Evolutionary conservation across 495 filamentous ascomycete genomes (phyloP).

Genomic region (Cenococcum geophilum): DNA sequence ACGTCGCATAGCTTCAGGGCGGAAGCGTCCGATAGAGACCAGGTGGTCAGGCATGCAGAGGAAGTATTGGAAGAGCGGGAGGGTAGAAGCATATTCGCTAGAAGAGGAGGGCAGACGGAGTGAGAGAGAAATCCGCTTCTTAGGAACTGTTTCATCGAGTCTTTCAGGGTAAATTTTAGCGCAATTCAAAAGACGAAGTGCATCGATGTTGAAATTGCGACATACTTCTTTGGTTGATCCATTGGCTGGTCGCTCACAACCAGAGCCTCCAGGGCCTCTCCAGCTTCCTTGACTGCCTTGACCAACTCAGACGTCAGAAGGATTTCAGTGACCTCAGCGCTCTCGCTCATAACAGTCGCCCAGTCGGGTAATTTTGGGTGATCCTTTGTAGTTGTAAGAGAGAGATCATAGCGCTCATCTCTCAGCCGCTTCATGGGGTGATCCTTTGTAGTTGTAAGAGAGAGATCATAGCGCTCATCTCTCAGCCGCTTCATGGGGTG

Average conservation of each 20-base stretch:
- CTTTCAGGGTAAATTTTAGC: constrained; percentile 41
- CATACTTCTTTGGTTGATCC: constrained; percentile 84
- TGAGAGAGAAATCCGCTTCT: constrained; percentile 79
- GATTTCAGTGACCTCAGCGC: constrained; percentile 85
- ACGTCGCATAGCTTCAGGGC: constrained; percentile 81
- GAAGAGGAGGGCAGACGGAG: constrained; percentile 61
- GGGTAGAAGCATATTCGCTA: constrained; percentile 56
- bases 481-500: constrained; percentile 83
- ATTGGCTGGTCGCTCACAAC: constrained; percentile 86
- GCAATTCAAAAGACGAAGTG: not conserved
- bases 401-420: constrained; percentile 90
- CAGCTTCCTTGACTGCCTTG: constrained; percentile 71
- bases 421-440: constrained; percentile 83
- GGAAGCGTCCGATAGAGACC: constrained; percentile 71
- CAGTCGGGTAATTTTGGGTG: constrained; percentile 83
- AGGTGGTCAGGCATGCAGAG: constrained; percentile 77
- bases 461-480: constrained; percentile 90
- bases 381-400: constrained; percentile 86
- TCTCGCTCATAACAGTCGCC: constrained; percentile 94
- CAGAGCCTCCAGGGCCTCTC: constrained; percentile 77
- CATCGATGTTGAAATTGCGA: constrained; percentile 2
- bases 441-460: constrained; percentile 86
- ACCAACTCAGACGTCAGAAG: constrained; percentile 79
- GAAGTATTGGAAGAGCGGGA: constrained; percentile 77
- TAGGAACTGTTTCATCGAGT: constrained; percentile 74